Evolutionary conservation across 495 filamentous ascomycete genomes (phyloP).

Genomic region (Neurospora sublineolata): DNA sequence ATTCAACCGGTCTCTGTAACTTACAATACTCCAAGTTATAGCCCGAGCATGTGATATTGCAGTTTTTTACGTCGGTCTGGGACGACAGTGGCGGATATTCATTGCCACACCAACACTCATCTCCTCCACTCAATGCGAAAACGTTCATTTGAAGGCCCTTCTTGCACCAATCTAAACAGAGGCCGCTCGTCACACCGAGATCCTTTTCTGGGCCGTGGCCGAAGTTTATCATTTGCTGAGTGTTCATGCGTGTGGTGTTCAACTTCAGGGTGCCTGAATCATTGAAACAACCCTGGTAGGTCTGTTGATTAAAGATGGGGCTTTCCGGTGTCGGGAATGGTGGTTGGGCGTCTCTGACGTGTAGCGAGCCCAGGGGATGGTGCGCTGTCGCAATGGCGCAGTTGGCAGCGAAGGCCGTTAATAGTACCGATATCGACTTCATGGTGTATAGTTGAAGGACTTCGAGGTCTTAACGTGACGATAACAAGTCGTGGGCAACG

Average conservation of each 20-base stretch:
- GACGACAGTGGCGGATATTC: slow-evolving; percentile 38
- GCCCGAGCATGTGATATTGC: slow-evolving; percentile 47
- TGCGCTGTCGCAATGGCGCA: not conserved
- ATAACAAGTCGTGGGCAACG: not conserved
- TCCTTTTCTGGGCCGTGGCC: not conserved
- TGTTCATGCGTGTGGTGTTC: slow-evolving; percentile 13
- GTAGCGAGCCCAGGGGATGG: not conserved
- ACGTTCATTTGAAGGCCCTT: too few relatives aligned
- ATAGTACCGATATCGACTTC: slow-evolving; percentile 13
- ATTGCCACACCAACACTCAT: slow-evolving; percentile 52
- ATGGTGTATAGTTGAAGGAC: slow-evolving; percentile 7
- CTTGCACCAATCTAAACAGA: slow-evolving; percentile 2
- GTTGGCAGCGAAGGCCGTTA: slow-evolving; percentile 9
- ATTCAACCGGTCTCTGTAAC: slow-evolving; percentile 15
- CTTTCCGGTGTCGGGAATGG: not conserved
- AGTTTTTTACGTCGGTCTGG: slow-evolving; percentile 38
- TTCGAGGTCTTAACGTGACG: not conserved
- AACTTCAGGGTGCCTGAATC: slow-evolving; percentile 9
- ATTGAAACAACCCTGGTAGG: slow-evolving; percentile 23
- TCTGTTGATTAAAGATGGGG: not conserved
- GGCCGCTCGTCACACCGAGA: not conserved
- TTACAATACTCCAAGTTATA: slow-evolving; percentile 45
- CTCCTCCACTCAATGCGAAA: slow-evolving; percentile 8
- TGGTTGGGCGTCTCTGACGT: not conserved
- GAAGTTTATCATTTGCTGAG: not conserved